Base-by-base conservation (phyloP, 83 land plant genomes). In the Diphasiastrum complanatum region DNA sequence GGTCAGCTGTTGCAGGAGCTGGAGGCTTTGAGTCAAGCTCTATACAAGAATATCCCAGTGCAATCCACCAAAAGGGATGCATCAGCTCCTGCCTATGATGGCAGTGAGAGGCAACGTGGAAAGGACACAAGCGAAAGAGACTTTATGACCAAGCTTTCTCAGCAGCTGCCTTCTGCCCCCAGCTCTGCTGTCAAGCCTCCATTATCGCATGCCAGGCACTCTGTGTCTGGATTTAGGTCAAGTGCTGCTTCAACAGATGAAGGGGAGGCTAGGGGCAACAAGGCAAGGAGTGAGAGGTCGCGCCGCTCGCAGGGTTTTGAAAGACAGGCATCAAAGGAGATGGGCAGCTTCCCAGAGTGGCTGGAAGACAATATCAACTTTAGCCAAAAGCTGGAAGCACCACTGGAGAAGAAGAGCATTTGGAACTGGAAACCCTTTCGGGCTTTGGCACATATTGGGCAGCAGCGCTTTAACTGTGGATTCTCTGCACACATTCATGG, bases 361-460 rank as follows among this genome's bases (percentile, higher is more conserved):
- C 33, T 20, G 35, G 57, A 45, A 27, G 26, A 25, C 1, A 10
- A 25, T 31, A 32, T 28, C 33, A 34, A 55, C 27, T 41, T 67
- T 6, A 60, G 33, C 6, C 52, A 48, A 10, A 68, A 22, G 27
- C 12, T 68, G 18, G 65, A 47, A 18, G 51, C 62, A 1, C 27
- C 68, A 25, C 51, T 50, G 24, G 64, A 68, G 60, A 79, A 76
- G 72, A 85, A 78, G 50, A 83, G 86, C 10, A 37, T 85, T 30
- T 88, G 86, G 95, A 73, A 50, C 20, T 88, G 95, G 95, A 88
- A 88, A 77, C 95, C 95, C 14, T 63, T 88, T 34, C 63, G 90
- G 27, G 90, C 84, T 2, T 58, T 88, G 19, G 63, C 95, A 1
- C 90, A 88, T 34, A 78, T 88, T 16, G 80, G 82, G 19, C 76